phyloP scores from a whole-genome alignment of 2,329 filamentous ascomycete genomes.

The Cladosporium cucumerinum region DNA sequence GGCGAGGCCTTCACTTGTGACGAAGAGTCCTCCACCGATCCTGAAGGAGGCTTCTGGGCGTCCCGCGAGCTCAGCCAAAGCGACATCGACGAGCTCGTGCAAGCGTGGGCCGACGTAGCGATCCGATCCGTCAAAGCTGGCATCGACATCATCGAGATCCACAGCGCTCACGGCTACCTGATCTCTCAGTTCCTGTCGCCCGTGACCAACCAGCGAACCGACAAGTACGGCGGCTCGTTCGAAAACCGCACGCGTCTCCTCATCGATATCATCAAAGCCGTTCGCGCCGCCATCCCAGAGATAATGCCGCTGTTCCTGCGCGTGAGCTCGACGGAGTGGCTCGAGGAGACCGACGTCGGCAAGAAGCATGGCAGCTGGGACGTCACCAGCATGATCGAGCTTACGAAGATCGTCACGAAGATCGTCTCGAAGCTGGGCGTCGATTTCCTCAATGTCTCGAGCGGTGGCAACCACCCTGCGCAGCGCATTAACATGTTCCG shows the following conservation, averaged over 20 bases:
- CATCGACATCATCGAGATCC: conserved; percentile 75
- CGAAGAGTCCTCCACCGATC: conserved; percentile 26
- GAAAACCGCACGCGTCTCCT: conserved; percentile 68
- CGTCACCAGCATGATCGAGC: conserved; percentile 57
- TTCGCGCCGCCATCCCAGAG: conserved; percentile 58
- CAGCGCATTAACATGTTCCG: conserved; percentile 42
- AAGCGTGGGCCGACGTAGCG: conserved; percentile 61
- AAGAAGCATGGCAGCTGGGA: conserved; percentile 63
- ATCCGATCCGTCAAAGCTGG: conserved; percentile 56
- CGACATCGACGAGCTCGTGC: conserved; percentile 63
- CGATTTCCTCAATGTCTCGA: conserved; percentile 81
- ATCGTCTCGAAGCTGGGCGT: conserved; percentile 70
- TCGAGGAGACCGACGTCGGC: conserved; percentile 56
- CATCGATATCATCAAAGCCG: conserved; percentile 58
- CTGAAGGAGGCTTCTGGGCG: conserved; percentile 37
- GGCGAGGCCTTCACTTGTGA: conserved; percentile 42
- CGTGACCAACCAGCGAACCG: conserved; percentile 63
- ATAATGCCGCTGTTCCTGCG: conserved; percentile 69
- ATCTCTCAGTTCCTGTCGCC: conserved; percentile 68
- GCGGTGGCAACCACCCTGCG: conserved; percentile 65
- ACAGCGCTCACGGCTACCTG: conserved; percentile 76
- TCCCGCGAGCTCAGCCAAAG: conserved; percentile 48
- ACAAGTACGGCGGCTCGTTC: conserved; percentile 64
- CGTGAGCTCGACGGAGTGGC: conserved; percentile 70
- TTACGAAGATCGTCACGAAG: conserved; percentile 65